Evolutionary conservation across 495 filamentous ascomycete species (phyloP).

Genomic region (Hyaloscypha hepaticicola): DNA sequence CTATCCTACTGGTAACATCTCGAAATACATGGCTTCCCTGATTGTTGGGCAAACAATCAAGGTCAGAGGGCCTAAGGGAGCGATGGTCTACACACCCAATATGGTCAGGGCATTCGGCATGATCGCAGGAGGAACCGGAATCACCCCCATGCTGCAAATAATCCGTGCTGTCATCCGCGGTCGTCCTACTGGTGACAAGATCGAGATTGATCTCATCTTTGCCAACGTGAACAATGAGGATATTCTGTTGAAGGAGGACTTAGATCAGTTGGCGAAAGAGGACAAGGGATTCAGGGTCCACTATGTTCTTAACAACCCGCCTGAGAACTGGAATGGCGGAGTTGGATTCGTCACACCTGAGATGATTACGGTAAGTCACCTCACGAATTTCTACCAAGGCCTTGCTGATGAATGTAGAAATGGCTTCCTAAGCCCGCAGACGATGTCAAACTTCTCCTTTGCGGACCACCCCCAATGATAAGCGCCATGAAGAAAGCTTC

Average conservation of each 20-base stretch:
- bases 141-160: conserved; percentile 97
- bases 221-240: conserved; percentile 93
- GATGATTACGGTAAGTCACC: conserved; percentile 81
- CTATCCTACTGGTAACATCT: conserved; percentile 96
- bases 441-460: conserved; percentile 95
- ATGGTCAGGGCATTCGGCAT: conserved; percentile 94
- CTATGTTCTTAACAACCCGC: conserved; percentile 96
- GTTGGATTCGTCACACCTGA: conserved; percentile 93
- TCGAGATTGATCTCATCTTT: conserved; percentile 90
- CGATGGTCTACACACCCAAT: conserved; percentile 94
- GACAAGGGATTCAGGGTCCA: conserved; percentile 81
- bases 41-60: conserved; percentile 83
- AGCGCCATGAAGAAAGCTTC: conserved; percentile 96
- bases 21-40: conserved; percentile 80
- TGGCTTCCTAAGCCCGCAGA: conserved; percentile 76
- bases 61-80: conserved; percentile 89
- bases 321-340: conserved; percentile 82
- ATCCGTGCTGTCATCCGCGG: conserved; percentile 86
- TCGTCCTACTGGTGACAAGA: conserved; percentile 74
- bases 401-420: conserved; percentile 51
- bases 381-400: not conserved
- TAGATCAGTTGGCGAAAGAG: conserved; percentile 73
- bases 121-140: conserved; percentile 96
- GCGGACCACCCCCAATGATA: conserved; percentile 95
- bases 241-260: conserved; percentile 87